Percentiles rank a stretch among this genome's conserved stretches.
phyloP scores from a whole-genome alignment of 805 yeast genomes.

The Saccharomycopsis lassenensis region DNA sequence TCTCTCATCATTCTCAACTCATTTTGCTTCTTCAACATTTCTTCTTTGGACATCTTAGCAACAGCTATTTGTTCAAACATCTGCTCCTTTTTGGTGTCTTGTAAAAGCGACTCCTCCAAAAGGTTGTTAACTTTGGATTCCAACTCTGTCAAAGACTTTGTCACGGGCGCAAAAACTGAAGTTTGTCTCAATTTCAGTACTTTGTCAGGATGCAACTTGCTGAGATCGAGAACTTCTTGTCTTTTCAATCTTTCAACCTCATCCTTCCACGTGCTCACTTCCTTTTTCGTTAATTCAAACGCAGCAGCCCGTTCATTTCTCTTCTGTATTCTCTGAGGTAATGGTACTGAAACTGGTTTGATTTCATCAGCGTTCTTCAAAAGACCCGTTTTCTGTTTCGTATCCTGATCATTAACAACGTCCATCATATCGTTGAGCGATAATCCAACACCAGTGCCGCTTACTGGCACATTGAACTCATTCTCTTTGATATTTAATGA shows the following conservation, averaged over 20 bases:
- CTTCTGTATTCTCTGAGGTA: constrained; percentile 77
- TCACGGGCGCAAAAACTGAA: constrained; percentile 43
- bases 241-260: constrained; percentile 56
- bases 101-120: constrained; percentile 52
- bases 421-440: constrained; percentile 68
- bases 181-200: constrained; percentile 23
- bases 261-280: constrained; percentile 83
- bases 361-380: constrained; percentile 28
- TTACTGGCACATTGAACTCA: constrained; percentile 57
- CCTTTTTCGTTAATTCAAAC: constrained; percentile 76
- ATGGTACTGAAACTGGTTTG: constrained; percentile 61
- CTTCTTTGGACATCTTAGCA: constrained; percentile 72
- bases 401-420: constrained; percentile 41
- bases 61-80: constrained; percentile 80
- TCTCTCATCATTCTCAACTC: constrained; percentile 91
- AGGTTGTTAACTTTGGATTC: constrained; percentile 56
- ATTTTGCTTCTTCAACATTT: constrained; percentile 60
- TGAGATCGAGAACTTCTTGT: constrained; percentile 59
- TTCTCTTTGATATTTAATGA: constrained; percentile 51
- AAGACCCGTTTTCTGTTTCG: constrained; percentile 39
- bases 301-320: constrained; percentile 85
- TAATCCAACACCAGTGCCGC: constrained; percentile 37
- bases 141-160: constrained; percentile 43
- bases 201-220: neutral
- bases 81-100: constrained; percentile 66